A percentile compares a stretch with the other conserved stretches of the same genome.
These are phyloP conservation scores for Crotalaria pallida DNA, from an alignment of 306 rosid species.

Conservation along the genomic window DNA sequence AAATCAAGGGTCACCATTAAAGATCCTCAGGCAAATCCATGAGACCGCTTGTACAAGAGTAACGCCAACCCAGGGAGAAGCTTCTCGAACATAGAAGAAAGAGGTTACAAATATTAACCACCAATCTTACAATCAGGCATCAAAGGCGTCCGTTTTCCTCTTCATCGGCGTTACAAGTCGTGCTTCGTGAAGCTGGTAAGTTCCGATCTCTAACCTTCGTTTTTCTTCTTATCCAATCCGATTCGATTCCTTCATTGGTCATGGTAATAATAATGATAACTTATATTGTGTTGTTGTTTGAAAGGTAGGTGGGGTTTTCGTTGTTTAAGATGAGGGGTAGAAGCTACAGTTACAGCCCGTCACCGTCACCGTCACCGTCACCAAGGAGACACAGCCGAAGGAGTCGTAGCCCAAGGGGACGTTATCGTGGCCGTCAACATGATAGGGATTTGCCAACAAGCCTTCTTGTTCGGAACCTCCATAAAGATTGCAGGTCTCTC, in stretches of 20 bases:
- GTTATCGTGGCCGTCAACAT: slow-evolving; percentile 44
- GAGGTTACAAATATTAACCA: background rate
- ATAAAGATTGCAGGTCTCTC: slow-evolving; percentile 66
- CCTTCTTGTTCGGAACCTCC: slow-evolving; percentile 80
- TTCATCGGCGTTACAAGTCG: background rate
- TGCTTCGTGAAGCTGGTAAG: slow-evolving; percentile 6
- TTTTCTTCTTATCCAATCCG: background rate
- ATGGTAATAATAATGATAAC: too few relatives aligned
- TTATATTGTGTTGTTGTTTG: too few relatives aligned
- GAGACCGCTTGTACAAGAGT: background rate
- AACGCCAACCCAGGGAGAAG: slow-evolving; percentile 6
- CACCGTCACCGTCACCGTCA: slow-evolving; percentile 80
- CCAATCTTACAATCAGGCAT: background rate
- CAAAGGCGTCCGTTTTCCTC: background rate
- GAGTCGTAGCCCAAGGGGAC: slow-evolving; percentile 52
- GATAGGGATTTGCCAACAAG: slow-evolving; percentile 66
- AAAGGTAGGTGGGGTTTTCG: too few relatives aligned
- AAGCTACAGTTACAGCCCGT: slow-evolving; percentile 80
- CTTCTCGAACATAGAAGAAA: slow-evolving; percentile 24
- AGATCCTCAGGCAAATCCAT: background rate
- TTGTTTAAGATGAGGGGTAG: slow-evolving; percentile 61
- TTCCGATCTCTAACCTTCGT: background rate
- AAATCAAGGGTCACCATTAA: background rate
- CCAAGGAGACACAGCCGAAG: slow-evolving; percentile 58
- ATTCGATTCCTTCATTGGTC: too few relatives aligned